These are phyloP conservation scores for Eragrostis curvula DNA, from an alignment of 176 grass and related monocot species.

Conservation along the genomic window DNA sequence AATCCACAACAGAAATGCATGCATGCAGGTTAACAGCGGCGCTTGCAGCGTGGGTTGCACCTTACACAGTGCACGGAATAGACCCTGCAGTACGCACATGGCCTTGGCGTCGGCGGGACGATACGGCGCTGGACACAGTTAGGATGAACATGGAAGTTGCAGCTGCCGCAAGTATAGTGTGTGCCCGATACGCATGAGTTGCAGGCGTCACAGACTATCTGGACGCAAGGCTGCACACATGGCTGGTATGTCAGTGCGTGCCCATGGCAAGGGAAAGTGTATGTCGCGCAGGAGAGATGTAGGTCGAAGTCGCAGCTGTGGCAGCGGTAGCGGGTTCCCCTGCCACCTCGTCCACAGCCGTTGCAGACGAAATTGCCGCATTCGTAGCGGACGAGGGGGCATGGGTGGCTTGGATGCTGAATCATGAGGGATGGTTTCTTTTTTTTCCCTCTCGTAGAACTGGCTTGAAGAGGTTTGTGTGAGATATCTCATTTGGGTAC, in stretches of 20 bases:
- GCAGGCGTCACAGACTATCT: slow-evolving; percentile 3
- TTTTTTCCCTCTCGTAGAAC: too few relatives aligned
- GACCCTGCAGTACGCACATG: too few relatives aligned
- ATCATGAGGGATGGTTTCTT: neutral
- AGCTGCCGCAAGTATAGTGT: neutral
- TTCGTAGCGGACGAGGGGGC: neutral
- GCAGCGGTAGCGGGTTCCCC: slow-evolving; percentile 6
- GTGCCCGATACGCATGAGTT: neutral
- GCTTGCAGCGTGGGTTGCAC: too few relatives aligned
- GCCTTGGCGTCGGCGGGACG: too few relatives aligned
- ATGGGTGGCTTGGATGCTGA: slow-evolving; percentile 5
- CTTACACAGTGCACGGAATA: too few relatives aligned
- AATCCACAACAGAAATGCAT: too few relatives aligned
- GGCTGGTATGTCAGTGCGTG: neutral
- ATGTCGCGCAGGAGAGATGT: neutral
- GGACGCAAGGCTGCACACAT: neutral
- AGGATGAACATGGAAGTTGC: slow-evolving; percentile 11
- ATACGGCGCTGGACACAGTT: neutral
- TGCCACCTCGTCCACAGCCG: neutral
- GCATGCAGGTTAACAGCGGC: too few relatives aligned
- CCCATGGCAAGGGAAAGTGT: neutral
- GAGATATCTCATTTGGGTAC: too few relatives aligned
- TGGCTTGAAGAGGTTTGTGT: too few relatives aligned
- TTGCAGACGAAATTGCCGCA: neutral
- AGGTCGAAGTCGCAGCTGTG: slow-evolving; percentile 11